Base-by-base conservation (phyloP, 805 yeast genomes). In the Myxozyma melibiosi region DNA sequence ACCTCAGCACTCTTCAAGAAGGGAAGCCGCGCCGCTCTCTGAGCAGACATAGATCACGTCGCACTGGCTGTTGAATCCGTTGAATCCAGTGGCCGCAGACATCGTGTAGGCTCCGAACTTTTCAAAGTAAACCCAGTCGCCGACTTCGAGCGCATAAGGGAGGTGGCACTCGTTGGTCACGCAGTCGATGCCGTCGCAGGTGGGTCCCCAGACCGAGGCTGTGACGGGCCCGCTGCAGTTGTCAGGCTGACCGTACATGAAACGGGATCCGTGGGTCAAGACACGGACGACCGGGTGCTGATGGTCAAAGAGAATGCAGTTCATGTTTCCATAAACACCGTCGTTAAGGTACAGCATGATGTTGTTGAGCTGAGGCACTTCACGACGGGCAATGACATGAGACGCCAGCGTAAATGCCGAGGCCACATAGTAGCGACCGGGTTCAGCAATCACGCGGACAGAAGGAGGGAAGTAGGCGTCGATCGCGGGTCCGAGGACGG, bases 171-270 rank as follows among this genome's bases (percentile, higher is more conserved):
- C 76, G 45, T 76, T 71, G 18, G 86, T 71, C 56, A 92, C 82
- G 71, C 96, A 86, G 72, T 92, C 99, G 62, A 92, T 78, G 2
- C 97, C 97, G 73, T 92, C 99, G 75, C 99, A 92, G 18, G 98
- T 92, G 43, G 98, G 99, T 4, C 99, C 99, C 99, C 99, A 92
- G 58, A 94, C 79, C 2, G 96, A 88, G 51, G 67, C 62, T 2
- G 49, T 71, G 69, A 65, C 58, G 9, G 64, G 58, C 1, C 63
- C 63, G 28, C 40, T 16, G 49, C 63, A 53, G 38, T 60, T 60
- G 42, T 60, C 64, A 11, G 53, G 54, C 22, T 40, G 43, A 25
- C 57, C 61, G 38, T 53, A 60, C 58, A 72, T 72, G 69, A 78
- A 81, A 43, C 76, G 69, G 41, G 79, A 78, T 38, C 76, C 71